These are phyloP conservation scores for Clonostachys sp. DNA, from an alignment of 2,329 filamentous ascomycete species.

Conservation along the genomic window DNA sequence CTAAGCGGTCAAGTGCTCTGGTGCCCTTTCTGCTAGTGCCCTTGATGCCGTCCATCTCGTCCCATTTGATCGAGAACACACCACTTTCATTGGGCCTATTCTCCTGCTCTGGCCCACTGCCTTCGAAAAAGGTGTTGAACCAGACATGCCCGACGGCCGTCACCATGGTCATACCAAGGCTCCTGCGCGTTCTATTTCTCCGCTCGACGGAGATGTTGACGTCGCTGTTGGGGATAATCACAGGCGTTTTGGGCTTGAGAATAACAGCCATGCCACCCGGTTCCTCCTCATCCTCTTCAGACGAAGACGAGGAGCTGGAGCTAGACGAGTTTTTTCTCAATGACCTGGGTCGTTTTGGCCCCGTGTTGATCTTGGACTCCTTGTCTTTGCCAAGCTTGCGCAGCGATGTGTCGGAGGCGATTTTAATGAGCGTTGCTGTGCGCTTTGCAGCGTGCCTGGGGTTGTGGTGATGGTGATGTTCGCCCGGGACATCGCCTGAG, in stretches of 20 bases:
- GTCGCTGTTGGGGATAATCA: constrained; percentile 76
- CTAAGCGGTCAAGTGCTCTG: constrained; percentile 73
- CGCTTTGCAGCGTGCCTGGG: constrained; percentile 6
- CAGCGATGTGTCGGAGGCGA: constrained; percentile 14
- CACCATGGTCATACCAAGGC: constrained; percentile 82
- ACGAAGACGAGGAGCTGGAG: background rate
- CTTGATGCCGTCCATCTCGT: constrained; percentile 88
- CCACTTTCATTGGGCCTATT: constrained; percentile 65
- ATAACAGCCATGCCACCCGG: constrained; percentile 69
- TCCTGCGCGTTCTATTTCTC: constrained; percentile 72
- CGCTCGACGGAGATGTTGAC: constrained; percentile 88
- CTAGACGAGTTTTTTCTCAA: background rate
- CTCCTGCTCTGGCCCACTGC: constrained; percentile 63
- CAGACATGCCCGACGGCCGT: constrained; percentile 92
- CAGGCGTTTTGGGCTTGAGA: constrained; percentile 64
- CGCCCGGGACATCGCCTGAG: no score
- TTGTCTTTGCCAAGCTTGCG: constrained; percentile 12
- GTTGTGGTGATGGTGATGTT: no score
- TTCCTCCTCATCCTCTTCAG: constrained; percentile 27
- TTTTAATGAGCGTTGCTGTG: constrained; percentile 24
- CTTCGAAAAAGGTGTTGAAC: constrained; percentile 96
- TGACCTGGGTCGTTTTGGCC: constrained; percentile 1
- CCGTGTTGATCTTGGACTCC: constrained; percentile 5
- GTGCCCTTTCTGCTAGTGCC: constrained; percentile 80
- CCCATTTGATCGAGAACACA: constrained; percentile 55